Conservation (phyloP, 2,329 filamentous ascomycete species). For the Mycosphaerella sp. region DNA sequence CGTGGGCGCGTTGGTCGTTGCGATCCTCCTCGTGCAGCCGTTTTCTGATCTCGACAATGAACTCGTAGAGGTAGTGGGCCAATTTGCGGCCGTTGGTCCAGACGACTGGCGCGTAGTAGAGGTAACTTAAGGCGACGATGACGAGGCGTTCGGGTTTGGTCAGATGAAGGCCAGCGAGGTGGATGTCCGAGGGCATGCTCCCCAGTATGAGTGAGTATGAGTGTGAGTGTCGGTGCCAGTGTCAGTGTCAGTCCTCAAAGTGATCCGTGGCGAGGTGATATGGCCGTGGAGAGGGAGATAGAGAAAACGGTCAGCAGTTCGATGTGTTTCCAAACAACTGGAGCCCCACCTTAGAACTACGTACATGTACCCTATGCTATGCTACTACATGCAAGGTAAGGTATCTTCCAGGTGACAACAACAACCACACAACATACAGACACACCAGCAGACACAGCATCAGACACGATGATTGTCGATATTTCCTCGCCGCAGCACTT, state of each 20-base stretch:
- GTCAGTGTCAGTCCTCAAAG: not conserved
- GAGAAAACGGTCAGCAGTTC: not conserved
- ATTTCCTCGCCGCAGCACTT: constrained; percentile 53
- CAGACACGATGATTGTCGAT: constrained; percentile 37
- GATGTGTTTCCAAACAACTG: not conserved
- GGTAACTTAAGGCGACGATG: constrained; percentile 32
- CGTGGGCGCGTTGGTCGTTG: constrained; percentile 5
- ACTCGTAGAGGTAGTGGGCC: constrained; percentile 21
- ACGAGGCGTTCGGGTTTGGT: constrained; percentile 33
- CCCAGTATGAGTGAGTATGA: not conserved
- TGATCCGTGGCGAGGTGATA: not conserved
- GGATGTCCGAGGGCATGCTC: not conserved
- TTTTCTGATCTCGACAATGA: constrained; percentile 16
- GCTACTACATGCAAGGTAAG: no score
- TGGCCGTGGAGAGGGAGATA: no score
- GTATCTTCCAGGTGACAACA: no score
- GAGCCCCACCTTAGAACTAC: not conserved
- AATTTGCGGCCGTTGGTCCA: constrained; percentile 25
- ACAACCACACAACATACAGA: constrained; percentile 2
- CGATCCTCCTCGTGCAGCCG: constrained; percentile 21
- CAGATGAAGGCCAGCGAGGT: constrained; percentile 30
- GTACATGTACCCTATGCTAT: no score
- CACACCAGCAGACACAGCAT: constrained; percentile 1
- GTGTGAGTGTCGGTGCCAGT: not conserved
- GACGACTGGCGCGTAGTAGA: constrained; percentile 30